phyloP scores from a whole-genome alignment of 345 rosid species.

The Clausena lansium region DNA sequence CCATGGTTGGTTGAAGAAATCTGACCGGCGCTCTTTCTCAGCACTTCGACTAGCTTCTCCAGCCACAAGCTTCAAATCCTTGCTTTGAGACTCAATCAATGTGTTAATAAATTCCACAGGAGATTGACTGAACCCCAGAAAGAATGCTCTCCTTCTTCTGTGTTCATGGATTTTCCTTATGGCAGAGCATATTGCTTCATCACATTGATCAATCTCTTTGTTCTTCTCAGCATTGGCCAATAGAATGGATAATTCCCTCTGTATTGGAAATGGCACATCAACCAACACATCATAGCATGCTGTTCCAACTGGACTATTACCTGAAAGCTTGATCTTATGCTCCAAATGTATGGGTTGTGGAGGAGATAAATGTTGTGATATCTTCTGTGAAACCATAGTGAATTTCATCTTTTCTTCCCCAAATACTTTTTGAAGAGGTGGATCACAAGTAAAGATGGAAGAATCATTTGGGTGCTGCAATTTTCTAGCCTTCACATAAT shows the following conservation, averaged over 20 bases:
- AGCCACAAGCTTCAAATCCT: conserved; percentile 80
- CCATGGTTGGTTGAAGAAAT: conserved; percentile 98
- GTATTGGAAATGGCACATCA: conserved; percentile 91
- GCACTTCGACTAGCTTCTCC: conserved; percentile 87
- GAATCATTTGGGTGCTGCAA: conserved; percentile 90
- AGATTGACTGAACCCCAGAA: conserved; percentile 95
- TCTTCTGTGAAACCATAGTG: conserved; percentile 86
- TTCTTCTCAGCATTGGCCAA: conserved; percentile 92
- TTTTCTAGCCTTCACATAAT: conserved; percentile 96
- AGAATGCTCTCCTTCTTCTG: conserved; percentile 85
- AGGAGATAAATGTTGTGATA: conserved; percentile 71
- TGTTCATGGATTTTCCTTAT: conserved; percentile 95
- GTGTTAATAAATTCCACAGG: conserved; percentile 95
- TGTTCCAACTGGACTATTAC: conserved; percentile 73
- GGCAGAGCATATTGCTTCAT: conserved; percentile 90
- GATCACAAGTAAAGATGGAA: conserved; percentile 76
- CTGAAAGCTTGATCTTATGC: conserved; percentile 88
- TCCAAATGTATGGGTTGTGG: conserved; percentile 94
- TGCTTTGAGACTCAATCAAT: conserved; percentile 88
- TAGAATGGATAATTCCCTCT: conserved; percentile 76
- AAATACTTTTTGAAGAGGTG: conserved; percentile 85
- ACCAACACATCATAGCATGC: conserved; percentile 96
- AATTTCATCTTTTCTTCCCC: conserved; percentile 86
- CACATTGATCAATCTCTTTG: conserved; percentile 95
- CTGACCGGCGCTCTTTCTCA: conserved; percentile 84